A percentile compares a stretch with the other conserved stretches of the same genome.
Evolutionary conservation across 805 yeast genomes (phyloP).

Genomic region (Zygosaccharomyces siamensis): DNA sequence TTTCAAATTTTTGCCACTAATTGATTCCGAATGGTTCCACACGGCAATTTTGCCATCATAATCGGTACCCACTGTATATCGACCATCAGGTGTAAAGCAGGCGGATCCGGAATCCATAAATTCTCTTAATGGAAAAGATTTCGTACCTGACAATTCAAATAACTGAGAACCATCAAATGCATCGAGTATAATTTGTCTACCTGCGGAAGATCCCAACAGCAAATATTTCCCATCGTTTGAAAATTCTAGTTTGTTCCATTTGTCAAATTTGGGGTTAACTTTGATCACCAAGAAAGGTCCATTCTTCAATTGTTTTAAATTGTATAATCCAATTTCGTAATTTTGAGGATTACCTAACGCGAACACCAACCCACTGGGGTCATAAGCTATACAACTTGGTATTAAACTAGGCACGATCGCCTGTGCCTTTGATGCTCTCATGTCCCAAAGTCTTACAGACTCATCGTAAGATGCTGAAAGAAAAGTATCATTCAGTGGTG

Average conservation of each 20-base stretch:
- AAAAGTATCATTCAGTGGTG: constrained; percentile 62
- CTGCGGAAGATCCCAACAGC: constrained; percentile 52
- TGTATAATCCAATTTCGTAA: constrained; percentile 54
- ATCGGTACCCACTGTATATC: constrained; percentile 55
- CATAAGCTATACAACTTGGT: constrained; percentile 61
- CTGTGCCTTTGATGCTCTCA: constrained; percentile 58
- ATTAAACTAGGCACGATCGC: constrained; percentile 55
- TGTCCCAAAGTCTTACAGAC: constrained; percentile 84
- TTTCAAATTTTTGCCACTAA: constrained; percentile 26
- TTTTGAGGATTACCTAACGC: constrained; percentile 53
- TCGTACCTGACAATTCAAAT: constrained; percentile 45
- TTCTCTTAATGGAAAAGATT: constrained; percentile 41
- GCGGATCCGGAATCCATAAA: constrained; percentile 52
- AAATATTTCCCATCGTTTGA: constrained; percentile 70
- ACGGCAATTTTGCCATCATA: constrained; percentile 48
- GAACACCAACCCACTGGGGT: constrained; percentile 79
- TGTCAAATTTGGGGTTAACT: constrained; percentile 35
- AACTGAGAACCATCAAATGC: constrained; percentile 58
- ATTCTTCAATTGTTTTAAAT: constrained; percentile 51
- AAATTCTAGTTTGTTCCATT: constrained; percentile 68
- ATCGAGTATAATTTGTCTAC: constrained; percentile 59
- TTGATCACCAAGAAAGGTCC: constrained; percentile 49
- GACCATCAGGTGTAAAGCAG: constrained; percentile 64
- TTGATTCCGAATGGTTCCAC: constrained; percentile 44
- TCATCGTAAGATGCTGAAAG: constrained; percentile 69